Percentiles rank a stretch among this genome's conserved stretches.
Conservation (phyloP, 2,329 filamentous ascomycete genomes). For the Arthrobotrys sphaeroides region DNA sequence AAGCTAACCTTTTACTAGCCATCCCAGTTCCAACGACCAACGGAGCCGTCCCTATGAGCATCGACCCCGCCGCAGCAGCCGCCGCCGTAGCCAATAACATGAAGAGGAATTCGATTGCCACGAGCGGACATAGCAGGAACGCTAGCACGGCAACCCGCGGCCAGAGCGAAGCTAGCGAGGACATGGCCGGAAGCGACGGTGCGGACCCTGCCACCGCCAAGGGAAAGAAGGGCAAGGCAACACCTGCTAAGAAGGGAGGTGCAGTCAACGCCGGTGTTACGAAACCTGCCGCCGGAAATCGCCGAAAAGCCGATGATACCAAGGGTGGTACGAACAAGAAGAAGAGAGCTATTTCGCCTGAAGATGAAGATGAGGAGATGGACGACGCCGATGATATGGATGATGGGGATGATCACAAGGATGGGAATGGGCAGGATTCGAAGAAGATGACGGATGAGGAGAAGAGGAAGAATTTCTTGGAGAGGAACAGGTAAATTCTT, state of each 20-base stretch:
- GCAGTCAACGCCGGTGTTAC: conserved; percentile 28
- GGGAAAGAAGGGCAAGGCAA: conserved; percentile 36
- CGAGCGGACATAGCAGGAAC: conserved; percentile 46
- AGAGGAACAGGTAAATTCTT: conserved; percentile 83
- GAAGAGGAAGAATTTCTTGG: conserved; percentile 97
- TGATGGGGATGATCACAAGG: conserved; percentile 22
- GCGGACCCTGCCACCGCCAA: conserved; percentile 10
- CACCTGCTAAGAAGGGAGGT: conserved; percentile 37
- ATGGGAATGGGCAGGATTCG: conserved; percentile 19
- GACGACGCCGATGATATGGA: conserved; percentile 44
- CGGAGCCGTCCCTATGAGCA: conserved; percentile 43
- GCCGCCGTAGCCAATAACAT: conserved; percentile 15
- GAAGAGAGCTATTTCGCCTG: conserved; percentile 27
- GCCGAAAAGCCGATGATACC: conserved; percentile 36
- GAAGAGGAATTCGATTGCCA: conserved; percentile 44
- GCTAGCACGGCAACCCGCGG: conserved; percentile 46
- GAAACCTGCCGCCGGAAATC: conserved; percentile 34
- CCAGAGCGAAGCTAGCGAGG: conserved; percentile 47
- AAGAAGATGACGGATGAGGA: conserved; percentile 96
- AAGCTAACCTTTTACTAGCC: conserved; percentile 37
- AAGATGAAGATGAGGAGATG: conserved; percentile 49
- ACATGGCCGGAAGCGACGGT: conserved; percentile 43
- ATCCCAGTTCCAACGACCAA: conserved; percentile 29
- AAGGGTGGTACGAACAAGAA: conserved; percentile 26
- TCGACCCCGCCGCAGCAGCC: conserved; percentile 17